Percentiles rank a stretch among this genome's conserved stretches.
These are phyloP conservation scores for Saccharomyces pastorianus DNA, from an alignment of 1,139 yeast genomes.

Conservation along the genomic window DNA sequence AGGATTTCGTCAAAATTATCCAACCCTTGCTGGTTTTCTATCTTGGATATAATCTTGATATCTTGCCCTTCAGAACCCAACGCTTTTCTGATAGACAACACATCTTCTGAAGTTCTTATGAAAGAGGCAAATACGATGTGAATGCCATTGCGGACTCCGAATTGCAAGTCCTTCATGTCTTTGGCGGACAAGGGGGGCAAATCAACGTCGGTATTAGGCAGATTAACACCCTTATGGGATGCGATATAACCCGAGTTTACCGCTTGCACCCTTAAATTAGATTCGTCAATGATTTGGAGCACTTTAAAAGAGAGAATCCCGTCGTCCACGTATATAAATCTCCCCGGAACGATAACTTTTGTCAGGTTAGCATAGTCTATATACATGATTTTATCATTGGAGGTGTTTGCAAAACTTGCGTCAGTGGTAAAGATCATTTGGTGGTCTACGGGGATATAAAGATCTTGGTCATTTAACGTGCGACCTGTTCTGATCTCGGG, in stretches of 20 bases:
- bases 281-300: slow-evolving; percentile 64
- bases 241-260: slow-evolving; percentile 91
- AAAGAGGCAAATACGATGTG: slow-evolving; percentile 98
- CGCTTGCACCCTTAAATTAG: slow-evolving; percentile 77
- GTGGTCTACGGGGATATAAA: slow-evolving; percentile 74
- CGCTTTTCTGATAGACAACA: slow-evolving; percentile 80
- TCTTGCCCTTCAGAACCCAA: slow-evolving; percentile 94
- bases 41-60: slow-evolving; percentile 92
- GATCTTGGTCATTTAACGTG: slow-evolving; percentile 70
- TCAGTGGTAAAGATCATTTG: slow-evolving; percentile 92
- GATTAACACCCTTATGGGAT: slow-evolving; percentile 97
- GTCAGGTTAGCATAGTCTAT: slow-evolving; percentile 94
- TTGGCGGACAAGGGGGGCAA: slow-evolving; percentile 95
- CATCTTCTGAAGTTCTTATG: slow-evolving; percentile 89
- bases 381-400: slow-evolving; percentile 76
- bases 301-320: slow-evolving; percentile 97
- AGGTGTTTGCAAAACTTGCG: slow-evolving; percentile 59
- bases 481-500: slow-evolving; percentile 99
- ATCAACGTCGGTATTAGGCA: slow-evolving; percentile 98
- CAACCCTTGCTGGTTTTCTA: slow-evolving; percentile 99
- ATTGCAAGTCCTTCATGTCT: slow-evolving; percentile 81
- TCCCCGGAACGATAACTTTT: slow-evolving; percentile 81
- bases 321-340: slow-evolving; percentile 88
- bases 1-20: slow-evolving; percentile 97
- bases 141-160: slow-evolving; percentile 94